Conservation (phyloP, 768 basidiomycete genomes). For the Kwoniella dejecticola region DNA sequence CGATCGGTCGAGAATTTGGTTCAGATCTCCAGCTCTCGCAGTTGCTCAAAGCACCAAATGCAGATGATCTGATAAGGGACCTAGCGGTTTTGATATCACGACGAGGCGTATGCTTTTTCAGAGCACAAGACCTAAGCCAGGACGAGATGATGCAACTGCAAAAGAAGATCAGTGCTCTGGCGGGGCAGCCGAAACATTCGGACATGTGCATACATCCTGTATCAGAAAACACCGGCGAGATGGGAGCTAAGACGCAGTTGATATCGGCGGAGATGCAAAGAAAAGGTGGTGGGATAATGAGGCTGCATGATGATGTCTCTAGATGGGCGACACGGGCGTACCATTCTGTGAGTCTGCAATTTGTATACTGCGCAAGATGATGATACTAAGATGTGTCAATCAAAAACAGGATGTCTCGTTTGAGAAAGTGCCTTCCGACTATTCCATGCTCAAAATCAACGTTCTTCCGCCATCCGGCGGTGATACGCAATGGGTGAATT, state of each 20-base stretch:
- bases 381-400: background rate
- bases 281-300: constrained; percentile 42
- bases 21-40: constrained; percentile 60
- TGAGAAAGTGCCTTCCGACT: constrained; percentile 50
- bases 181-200: constrained; percentile 49
- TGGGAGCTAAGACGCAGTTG: constrained; percentile 41
- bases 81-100: constrained; percentile 60
- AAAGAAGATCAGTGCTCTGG: constrained; percentile 38
- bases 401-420: constrained; percentile 52
- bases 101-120: constrained; percentile 56
- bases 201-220: constrained; percentile 52
- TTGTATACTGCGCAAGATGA: background rate
- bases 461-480: constrained; percentile 52
- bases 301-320: constrained; percentile 41
- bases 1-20: constrained; percentile 64
- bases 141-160: constrained; percentile 49
- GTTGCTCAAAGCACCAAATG: constrained; percentile 59
- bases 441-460: constrained; percentile 53
- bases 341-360: constrained; percentile 29
- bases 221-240: constrained; percentile 47
- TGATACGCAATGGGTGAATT: constrained; percentile 52
- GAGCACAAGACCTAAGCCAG: constrained; percentile 48
- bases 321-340: constrained; percentile 42
- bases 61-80: constrained; percentile 63
- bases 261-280: constrained; percentile 46